Evolutionary conservation across 2,329 filamentous ascomycete genomes (phyloP), one percentile per base, ranked within the genome.

Genomic region (Aureobasidium sp.): DNA sequence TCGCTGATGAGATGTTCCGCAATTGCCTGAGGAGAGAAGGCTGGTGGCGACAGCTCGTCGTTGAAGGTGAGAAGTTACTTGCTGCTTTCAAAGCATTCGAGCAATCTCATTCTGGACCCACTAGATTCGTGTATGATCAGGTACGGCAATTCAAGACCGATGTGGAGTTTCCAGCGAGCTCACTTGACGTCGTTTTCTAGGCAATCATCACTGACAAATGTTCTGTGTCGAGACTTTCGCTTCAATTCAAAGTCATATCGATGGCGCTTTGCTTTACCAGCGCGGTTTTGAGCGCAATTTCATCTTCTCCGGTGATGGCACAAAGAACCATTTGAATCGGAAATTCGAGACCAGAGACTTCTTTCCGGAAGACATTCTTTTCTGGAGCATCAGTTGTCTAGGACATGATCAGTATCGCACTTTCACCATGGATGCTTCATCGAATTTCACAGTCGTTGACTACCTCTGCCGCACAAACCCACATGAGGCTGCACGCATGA

Each of bases 41-140:
- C 6, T 52, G 35, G n/a, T 52, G 48, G 48, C 48, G 48, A 11
- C 48, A 52, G 16, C 16, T 50, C 14, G 4, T 30, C n/a, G 14
- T 12, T 21, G 47, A 40, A 16, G 14, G 47, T 21, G 47, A 50
- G 3, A n/a, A 14, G 2, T 21, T 50, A 17, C 27, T 19, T 7
- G 16, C 11, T 7, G 27, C 27, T 8, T 45, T 25, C 27, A 5
- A 14, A 12, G 19, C 17, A 32, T 32, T 29, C 17, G 12, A n/a
- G 16, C 11, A 45, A 10, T 14, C 4, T 16, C 17, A 25, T 2
- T 45, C 41, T 8, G 41, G 32, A 16, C 10, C 41, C 1, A 45
- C 8, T 16, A 16, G 25, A 21, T 10, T 17, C 16, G 6, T 29
- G 10, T 34, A 45, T 12, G 19, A 45, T 17, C n/a, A 45, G 29